Base-by-base conservation (phyloP, 2,329 filamentous ascomycete species). In the Setomelanomma holmii region DNA sequence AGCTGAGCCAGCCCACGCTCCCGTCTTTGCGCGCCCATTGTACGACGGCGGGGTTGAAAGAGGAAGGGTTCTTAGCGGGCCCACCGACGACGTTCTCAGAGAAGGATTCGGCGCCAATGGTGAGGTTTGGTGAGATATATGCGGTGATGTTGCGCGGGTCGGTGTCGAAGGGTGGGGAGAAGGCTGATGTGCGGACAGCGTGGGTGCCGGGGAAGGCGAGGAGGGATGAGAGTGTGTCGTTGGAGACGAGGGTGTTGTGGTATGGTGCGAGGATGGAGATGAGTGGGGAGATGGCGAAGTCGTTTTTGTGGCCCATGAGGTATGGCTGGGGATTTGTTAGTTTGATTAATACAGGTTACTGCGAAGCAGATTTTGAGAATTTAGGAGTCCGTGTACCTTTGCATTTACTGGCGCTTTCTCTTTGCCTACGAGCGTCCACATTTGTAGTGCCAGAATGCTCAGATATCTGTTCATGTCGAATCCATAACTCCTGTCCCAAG, bases 381-480 rank as follows among this genome's bases (percentile, higher is more conserved):
- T 16, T 17, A 11, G 19, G n/a, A 12, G 39, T 5, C 30, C 16
- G 41, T 55, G 36, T 60, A 71, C 69, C 57, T 69, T 72, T 17
- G 56, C 40, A 34, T 71, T 61, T 3, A 77, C 59, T 0, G 74
- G 72, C 3, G 74, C 69, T 5, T 68, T 65, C 3, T 75, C 66
- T 39, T 83, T 81, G 7, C 83, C 84, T 4, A 84, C 74, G 4
- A 86, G 53, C 0, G 81, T 79, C 85, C 84, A 87, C 55, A 87
- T 78, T 71, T 84, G 84, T 12, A 84, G 66, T 0, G 81, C 80
- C 66, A 87, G 79, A 42, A 87, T 77, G 45, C 82, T 82, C 4
- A 86, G 66, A 59, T 87, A 87, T 5, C 79, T 74, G 48, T 85
- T 86, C 84, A 87, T 86, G 53, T 88, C 84, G 51, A 81, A 87